A percentile compares a stretch with the other conserved stretches of the same genome.
Evolutionary conservation across 345 rosid genomes (phyloP).

Genomic region (Eucalyptus paniculata): DNA sequence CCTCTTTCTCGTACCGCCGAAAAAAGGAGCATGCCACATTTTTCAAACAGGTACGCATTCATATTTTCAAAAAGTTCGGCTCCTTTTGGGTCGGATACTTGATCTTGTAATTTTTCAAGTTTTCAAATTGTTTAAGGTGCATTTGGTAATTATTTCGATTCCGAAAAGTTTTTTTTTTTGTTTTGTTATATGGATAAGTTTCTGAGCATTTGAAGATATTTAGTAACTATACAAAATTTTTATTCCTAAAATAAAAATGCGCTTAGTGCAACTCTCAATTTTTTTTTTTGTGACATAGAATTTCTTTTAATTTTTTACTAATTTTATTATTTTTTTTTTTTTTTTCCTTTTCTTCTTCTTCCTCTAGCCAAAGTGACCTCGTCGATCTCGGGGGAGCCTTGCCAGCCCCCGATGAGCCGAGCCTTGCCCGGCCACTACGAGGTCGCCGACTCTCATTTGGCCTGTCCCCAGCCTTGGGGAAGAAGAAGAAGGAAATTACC

Average conservation of each 20-base stretch:
- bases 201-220: too few species aligned
- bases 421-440: fast-evolving
- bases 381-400: too few species aligned
- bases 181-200: fast-evolving
- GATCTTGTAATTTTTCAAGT: background rate
- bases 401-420: fast-evolving
- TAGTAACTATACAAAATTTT: too few species aligned
- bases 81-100: background rate
- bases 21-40: background rate
- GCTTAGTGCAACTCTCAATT: too few species aligned
- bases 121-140: fast-evolving
- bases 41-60: background rate
- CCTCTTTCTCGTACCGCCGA: background rate
- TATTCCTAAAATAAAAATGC: too few species aligned
- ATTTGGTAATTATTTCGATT: too few species aligned
- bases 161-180: too few species aligned
- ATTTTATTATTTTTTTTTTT: fast-evolving
- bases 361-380: too few species aligned
- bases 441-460: fast-evolving
- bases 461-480: fast-evolving
- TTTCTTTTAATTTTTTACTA: too few species aligned
- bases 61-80: background rate
- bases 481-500: too few species aligned
- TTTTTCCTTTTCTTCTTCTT: too few species aligned
- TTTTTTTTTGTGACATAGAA: too few species aligned